Conservation (phyloP, 148 eudicot species). For the Cornus controversa region DNA sequence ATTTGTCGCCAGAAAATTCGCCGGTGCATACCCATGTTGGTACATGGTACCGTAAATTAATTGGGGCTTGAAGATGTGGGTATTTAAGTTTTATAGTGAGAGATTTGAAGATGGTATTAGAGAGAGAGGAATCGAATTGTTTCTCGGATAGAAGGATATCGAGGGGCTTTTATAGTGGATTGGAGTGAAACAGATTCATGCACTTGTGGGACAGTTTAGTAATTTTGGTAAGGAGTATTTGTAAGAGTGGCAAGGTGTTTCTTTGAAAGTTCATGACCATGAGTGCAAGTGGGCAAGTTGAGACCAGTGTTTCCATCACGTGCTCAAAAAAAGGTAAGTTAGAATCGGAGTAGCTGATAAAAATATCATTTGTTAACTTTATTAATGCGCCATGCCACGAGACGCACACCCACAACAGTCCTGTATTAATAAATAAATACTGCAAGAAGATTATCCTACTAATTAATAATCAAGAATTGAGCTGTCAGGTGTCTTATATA, state of each 20-base stretch:
- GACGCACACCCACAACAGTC: background rate
- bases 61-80: background rate
- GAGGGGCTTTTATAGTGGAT: background rate
- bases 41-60: background rate
- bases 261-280: background rate
- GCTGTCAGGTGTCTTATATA: too few species aligned
- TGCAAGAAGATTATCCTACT: too few species aligned
- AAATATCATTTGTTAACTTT: background rate
- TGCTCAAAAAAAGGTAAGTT: background rate
- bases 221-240: background rate
- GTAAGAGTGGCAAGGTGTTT: background rate
- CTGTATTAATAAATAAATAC: too few species aligned
- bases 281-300: background rate
- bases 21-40: background rate
- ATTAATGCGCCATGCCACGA: background rate
- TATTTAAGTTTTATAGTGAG: background rate
- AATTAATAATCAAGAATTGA: too few species aligned
- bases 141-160: background rate
- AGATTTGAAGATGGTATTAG: background rate
- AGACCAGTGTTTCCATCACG: background rate
- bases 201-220: background rate
- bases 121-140: background rate
- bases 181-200: slow-evolving; percentile 10
- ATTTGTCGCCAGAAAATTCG: slow-evolving; percentile 9
- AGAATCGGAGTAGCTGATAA: background rate